Evolutionary conservation across 441 rosid genomes (phyloP), one percentile per base, ranked within the genome.

Genomic region (Dalechampia spathulata): DNA sequence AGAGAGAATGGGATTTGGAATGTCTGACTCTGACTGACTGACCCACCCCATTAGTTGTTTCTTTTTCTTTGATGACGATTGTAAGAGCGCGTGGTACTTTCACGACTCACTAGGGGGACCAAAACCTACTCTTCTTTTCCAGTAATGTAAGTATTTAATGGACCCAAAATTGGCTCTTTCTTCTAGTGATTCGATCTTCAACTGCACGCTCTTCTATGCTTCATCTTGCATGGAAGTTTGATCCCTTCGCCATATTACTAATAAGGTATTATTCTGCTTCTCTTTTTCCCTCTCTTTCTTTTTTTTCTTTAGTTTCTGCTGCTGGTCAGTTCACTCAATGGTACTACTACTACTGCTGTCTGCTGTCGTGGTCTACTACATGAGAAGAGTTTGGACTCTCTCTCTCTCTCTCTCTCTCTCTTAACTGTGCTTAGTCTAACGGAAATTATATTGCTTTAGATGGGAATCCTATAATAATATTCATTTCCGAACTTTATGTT

Each of bases 91-190:
- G 77, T 69, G 68, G n/a, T 5, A 2, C 28, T 46, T 57, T 56
- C 69, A 64, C 65, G 57, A 60, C 32, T 58, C 60, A 66, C 75
- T 54, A 79, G 54, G 66, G 66, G 54, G 76, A 64, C 79, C 34
- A 30, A 74, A 72, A 69, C 54, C 40, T 30, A 62, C 60, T 60
- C 77, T 42, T 71, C 60, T 71, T 78, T 68, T 77, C 69, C 75
- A 53, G 25, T 49, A n/a, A n/a, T n/a, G n/a, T n/a, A n/a, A n/a
- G n/a, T n/a, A n/a, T n/a, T n/a, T n/a, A n/a, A 61, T 71, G 72
- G 81, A 48, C 64, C 74, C 68, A 72, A 46, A 60, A 58, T 55
- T 30, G 34, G 61, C 57, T 12, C 66, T 44, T 13, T 27, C 45
- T 57, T 62, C 52, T 22, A 51, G 58, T 64, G 57, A 64, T 63